These are phyloP conservation scores for Coffea eugenioides DNA, from an alignment of 257 asterid genomes.

Conservation along the genomic window DNA sequence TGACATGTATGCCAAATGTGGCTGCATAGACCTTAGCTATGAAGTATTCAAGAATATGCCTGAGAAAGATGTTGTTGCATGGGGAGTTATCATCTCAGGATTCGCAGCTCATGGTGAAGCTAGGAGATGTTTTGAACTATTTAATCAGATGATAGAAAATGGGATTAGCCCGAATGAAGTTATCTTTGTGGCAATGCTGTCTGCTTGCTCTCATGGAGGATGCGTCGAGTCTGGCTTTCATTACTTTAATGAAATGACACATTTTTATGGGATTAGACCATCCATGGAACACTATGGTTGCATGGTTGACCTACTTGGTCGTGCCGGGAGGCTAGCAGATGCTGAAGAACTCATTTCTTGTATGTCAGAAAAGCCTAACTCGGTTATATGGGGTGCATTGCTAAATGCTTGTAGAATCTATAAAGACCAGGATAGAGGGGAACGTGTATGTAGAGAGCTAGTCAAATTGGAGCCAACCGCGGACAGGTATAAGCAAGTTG, in stretches of 20 bases:
- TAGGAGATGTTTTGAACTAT: conserved; percentile 22
- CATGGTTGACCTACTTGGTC: conserved; percentile 34
- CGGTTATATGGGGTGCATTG: conserved; percentile 29
- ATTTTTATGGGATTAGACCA: conserved; percentile 23
- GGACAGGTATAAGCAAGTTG: conserved; percentile 27
- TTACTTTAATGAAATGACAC: conserved; percentile 26
- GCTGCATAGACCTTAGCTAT: conserved; percentile 25
- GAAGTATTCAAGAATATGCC: conserved; percentile 23
- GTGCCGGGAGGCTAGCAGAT: conserved; percentile 9
- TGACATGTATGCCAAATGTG: conserved; percentile 39
- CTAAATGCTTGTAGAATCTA: conserved; percentile 29
- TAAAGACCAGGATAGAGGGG: conserved; percentile 23
- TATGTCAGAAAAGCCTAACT: conserved; percentile 27
- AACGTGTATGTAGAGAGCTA: conserved; percentile 11
- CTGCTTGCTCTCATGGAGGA: conserved; percentile 36
- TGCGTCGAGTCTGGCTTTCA: conserved; percentile 20
- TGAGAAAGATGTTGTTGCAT: conserved; percentile 26
- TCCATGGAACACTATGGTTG: conserved; percentile 37
- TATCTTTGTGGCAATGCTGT: conserved; percentile 24
- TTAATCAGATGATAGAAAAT: conserved; percentile 21
- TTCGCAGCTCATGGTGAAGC: conserved; percentile 28
- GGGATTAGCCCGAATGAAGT: conserved; percentile 24
- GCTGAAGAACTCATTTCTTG: conserved; percentile 27
- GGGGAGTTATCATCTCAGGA: conserved; percentile 34
- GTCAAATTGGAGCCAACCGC: conserved; percentile 18